phyloP scores from a whole-genome alignment of 768 basidiomycete species.

The Leccinum fibrillosum region DNA sequence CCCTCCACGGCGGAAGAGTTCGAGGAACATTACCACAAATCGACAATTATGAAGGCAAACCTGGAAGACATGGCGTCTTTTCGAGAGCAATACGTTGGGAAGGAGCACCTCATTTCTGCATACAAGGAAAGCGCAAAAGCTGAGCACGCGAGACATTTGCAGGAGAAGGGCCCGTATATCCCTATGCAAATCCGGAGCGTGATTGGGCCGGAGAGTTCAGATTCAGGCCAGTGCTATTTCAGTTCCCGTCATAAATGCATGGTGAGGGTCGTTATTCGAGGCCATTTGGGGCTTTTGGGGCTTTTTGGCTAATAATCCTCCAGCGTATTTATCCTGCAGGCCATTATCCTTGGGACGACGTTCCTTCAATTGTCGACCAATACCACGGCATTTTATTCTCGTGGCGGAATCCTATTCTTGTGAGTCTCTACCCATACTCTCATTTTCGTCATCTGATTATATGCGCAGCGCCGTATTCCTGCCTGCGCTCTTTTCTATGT shows the following conservation, averaged over 20 bases:
- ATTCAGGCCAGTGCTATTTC: slow-evolving; percentile 41
- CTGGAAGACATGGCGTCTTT: slow-evolving; percentile 48
- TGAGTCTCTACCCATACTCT: slow-evolving; percentile 27
- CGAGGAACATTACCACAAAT: slow-evolving; percentile 44
- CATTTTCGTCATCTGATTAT: background rate
- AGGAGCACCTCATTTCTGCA: slow-evolving; percentile 37
- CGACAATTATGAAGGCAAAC: slow-evolving; percentile 40
- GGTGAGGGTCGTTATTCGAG: slow-evolving; percentile 7
- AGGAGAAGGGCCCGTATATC: slow-evolving; percentile 45
- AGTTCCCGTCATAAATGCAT: slow-evolving; percentile 29
- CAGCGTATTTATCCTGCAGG: slow-evolving; percentile 40
- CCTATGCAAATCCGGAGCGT: slow-evolving; percentile 47
- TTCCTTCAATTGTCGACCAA: slow-evolving; percentile 42
- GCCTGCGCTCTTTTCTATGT: slow-evolving; percentile 54
- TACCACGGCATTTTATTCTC: slow-evolving; percentile 41
- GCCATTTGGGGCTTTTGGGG: background rate
- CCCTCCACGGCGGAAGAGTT: slow-evolving; percentile 56
- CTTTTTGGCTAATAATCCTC: background rate
- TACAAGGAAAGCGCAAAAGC: slow-evolving; percentile 49
- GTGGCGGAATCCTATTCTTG: slow-evolving; percentile 83
- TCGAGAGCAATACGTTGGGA: slow-evolving; percentile 42
- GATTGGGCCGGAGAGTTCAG: slow-evolving; percentile 40
- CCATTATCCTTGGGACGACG: slow-evolving; percentile 37
- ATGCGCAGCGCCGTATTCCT: slow-evolving; percentile 51
- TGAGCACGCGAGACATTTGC: slow-evolving; percentile 50